Conservation (phyloP, 2,329 filamentous ascomycete genomes). For the Colletotrichum brevisporum region DNA sequence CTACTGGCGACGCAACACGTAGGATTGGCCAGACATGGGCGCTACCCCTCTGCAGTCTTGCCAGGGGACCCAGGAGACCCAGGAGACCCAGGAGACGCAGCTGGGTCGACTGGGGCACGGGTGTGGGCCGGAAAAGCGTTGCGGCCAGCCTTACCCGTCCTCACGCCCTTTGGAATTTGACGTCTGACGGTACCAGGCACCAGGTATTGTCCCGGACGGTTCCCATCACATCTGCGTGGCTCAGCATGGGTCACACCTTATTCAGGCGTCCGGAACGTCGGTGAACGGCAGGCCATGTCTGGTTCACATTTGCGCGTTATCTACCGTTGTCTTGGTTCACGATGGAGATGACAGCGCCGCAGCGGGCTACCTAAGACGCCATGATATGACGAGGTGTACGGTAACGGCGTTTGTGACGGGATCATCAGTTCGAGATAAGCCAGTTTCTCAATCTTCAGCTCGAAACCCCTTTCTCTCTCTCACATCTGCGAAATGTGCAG, state of each 20-base stretch:
- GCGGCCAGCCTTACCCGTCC: constrained; percentile 30
- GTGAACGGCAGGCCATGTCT: not conserved
- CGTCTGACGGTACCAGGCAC: not conserved
- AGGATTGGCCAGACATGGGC: constrained; percentile 10
- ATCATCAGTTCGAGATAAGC: not conserved
- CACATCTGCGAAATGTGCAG: too few relatives aligned
- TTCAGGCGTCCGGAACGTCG: not conserved
- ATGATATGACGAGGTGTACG: not conserved
- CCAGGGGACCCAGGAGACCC: not conserved
- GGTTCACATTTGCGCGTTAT: not conserved
- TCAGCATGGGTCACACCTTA: not conserved
- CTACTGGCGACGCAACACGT: not conserved
- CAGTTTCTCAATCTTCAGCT: too few relatives aligned
- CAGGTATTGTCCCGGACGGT: not conserved
- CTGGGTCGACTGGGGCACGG: constrained; percentile 15
- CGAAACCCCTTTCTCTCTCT: too few relatives aligned
- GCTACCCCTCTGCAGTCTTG: not conserved
- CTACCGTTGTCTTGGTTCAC: not conserved
- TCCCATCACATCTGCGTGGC: not conserved
- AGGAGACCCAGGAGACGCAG: not conserved
- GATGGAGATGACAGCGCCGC: too few relatives aligned
- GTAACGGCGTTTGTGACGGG: not conserved
- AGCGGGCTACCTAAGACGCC: not conserved
- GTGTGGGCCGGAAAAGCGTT: constrained; percentile 7
- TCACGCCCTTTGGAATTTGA: not conserved